Evolutionary conservation across 805 yeast genomes (phyloP), one percentile per base, ranked within the genome.

Genomic region (Schwanniomyces vanrijiae): DNA sequence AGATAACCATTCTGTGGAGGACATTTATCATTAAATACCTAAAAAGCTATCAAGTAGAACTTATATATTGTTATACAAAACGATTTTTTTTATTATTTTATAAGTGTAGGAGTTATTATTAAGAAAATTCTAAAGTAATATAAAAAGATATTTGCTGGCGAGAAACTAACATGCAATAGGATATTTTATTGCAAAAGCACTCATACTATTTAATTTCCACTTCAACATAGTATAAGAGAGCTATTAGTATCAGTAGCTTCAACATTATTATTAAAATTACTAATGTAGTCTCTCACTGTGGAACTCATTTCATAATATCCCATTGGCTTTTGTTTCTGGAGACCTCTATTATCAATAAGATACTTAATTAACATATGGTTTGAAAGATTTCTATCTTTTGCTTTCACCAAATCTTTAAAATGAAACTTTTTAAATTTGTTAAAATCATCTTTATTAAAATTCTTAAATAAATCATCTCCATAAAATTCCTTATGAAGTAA

Each of bases 381-480:
- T 16, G 48, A 33, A 7, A 55, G 9, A 33, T 45, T 46, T 25
- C 50, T 37, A 21, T 46, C 41, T 19, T 42, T 38, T 2, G 22
- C 16, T 3, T 38, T 40, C 20, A 44, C 14, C 24, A 39, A 33
- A 28, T 40, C 31, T n/a, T 29, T 37, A 6, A 44, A 33, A 13
- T 61, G 60, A 43, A 65, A 58, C 41, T 52, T 50, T 44, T 55
- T 55, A 43, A 65, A 64, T 47, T 58, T 60, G 42, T 55, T 59
- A 13, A 57, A 51, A 8, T 66, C 71, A 13, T 50, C 54, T 19
- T 50, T 50, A 40, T 53, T 50, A 22, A 65, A 53, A 48, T 59
- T 54, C 37, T 53, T 49, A 40, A 66, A 54, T 34, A 66, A 48
- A 21, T 66, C 69, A 45, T 65, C 69, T 1, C 71, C 71, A 47